Base-by-base conservation (phyloP, 176 grass and related monocot genomes). In the Ampelocalamus luodianensis region DNA sequence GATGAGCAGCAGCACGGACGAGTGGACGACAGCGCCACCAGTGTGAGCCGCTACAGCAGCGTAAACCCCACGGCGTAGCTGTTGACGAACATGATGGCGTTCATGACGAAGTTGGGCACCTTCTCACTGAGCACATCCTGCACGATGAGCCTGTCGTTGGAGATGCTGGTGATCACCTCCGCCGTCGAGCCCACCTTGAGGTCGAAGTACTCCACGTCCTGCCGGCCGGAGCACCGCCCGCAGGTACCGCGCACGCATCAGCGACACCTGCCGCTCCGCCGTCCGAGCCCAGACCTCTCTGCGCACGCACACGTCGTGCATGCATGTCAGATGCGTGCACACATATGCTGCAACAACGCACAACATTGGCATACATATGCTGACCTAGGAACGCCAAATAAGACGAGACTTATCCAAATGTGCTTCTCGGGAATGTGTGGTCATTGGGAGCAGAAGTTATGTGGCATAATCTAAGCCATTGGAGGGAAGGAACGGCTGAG, bases 151-250 rank as follows among this genome's bases (percentile, higher is more conserved):
- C 93, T 98, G 82, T 98, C 96, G 86, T 89, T 95, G 74, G 96
- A 98, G 50, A 98, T 93, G 86, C 96, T 92, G 54, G 96, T 88
- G 81, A 98, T 89, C 87, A 98, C 96, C 77, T 98, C 96, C 40
- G 89, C 88, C 10, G 93, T 92, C 0, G 96, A 92, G 0, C 87
- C 96, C 0, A 77, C 91, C 74, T 92, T 95, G 45, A 98, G 89
- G 83, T 98, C 96, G 68, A 98, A 98, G 87, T 95, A 98, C 96
- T 93, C 96, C 45, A 95, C 90, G 82, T 98, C 96, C 76, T 98
- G 96, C 82, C 96, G 32, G 32, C 32, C 32, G 83, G 72, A 98
- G 87, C 62, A 98, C 96, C 8, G 96, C 96, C 24, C 77, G 78
- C 4, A 98, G 93, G 77, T 98, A 98, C 54, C 85, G 58, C 11